These are phyloP conservation scores for Aspergillus sp. DNA, from an alignment of 2,329 filamentous ascomycete species.

Conservation along the genomic window DNA sequence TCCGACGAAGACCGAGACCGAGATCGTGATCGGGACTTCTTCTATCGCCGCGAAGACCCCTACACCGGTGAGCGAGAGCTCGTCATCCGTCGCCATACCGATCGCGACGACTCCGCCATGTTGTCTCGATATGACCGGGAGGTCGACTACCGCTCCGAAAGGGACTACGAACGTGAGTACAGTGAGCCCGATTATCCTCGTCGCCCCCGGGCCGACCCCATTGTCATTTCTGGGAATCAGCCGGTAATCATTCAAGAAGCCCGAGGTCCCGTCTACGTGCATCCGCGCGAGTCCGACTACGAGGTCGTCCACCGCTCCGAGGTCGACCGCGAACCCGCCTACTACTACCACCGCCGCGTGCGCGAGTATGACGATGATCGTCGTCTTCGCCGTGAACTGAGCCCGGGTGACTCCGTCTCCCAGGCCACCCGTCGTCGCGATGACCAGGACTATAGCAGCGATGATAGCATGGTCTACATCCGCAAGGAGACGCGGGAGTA, in stretches of 20 bases:
- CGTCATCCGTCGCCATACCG: conserved; percentile 45
- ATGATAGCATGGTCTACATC: conserved; percentile 61
- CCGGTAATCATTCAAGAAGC: conserved; percentile 57
- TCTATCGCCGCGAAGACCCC: conserved; percentile 30
- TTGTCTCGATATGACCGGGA: conserved; percentile 51
- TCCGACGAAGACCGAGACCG: conserved; percentile 35
- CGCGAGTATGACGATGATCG: conserved; percentile 54
- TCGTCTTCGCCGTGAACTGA: conserved; percentile 44
- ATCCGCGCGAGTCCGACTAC: conserved; percentile 54
- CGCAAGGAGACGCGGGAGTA: conserved; percentile 48
- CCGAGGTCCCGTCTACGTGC: conserved; percentile 49
- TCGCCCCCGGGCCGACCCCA: conserved; percentile 48
- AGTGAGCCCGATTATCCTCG: conserved; percentile 44
- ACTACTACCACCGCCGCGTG: conserved; percentile 59
- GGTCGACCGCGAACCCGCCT: conserved; percentile 56
- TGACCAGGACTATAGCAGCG: conserved; percentile 52
- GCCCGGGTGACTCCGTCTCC: conserved; percentile 53
- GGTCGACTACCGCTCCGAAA: conserved; percentile 39
- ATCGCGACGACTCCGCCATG: conserved; percentile 41
- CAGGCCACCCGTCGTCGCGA: conserved; percentile 44
- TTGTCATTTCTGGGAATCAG: conserved; percentile 53
- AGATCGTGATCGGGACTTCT: conserved; percentile 28
- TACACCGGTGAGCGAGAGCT: conserved; percentile 38
- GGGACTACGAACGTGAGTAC: conserved; percentile 46
- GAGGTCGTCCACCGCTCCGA: conserved; percentile 60